phyloP scores from a whole-genome alignment of 1,284 basidiomycete genomes.

The Rhodotorula sp. region DNA sequence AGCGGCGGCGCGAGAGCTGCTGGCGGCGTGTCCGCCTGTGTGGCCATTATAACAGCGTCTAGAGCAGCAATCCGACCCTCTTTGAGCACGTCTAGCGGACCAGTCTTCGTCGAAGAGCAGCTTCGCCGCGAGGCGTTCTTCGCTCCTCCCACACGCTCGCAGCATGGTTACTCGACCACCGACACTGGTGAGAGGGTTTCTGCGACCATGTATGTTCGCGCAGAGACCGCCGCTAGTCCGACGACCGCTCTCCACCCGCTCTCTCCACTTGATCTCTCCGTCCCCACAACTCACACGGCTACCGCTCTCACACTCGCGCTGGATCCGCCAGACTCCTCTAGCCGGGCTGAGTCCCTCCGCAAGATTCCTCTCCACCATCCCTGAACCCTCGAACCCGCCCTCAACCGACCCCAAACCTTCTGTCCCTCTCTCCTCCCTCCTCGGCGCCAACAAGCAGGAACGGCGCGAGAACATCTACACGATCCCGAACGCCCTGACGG shows the following conservation, averaged over 20 bases:
- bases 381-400: not conserved
- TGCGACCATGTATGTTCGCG: not conserved
- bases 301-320: not conserved
- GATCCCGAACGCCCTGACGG: conserved; percentile 84
- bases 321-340: not conserved
- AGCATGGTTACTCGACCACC: not conserved
- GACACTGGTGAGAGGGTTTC: not conserved
- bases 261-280: not conserved
- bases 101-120: too few species aligned
- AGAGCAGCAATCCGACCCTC: too few species aligned
- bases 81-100: too few species aligned
- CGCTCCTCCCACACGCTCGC: not conserved
- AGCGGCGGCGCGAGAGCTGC: not conserved
- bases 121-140: too few species aligned
- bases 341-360: not conserved
- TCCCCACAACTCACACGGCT: not conserved
- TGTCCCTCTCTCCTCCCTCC: not conserved
- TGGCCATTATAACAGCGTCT: too few species aligned
- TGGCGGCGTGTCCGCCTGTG: not conserved
- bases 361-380: not conserved
- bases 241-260: not conserved
- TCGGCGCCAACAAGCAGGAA: conserved; percentile 32
- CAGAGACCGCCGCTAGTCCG: not conserved
- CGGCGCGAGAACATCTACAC: conserved; percentile 90
- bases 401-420: not conserved